These are phyloP conservation scores for Diphasiastrum complanatum DNA, from an alignment of 83 land plant genomes.

Conservation along the genomic window DNA sequence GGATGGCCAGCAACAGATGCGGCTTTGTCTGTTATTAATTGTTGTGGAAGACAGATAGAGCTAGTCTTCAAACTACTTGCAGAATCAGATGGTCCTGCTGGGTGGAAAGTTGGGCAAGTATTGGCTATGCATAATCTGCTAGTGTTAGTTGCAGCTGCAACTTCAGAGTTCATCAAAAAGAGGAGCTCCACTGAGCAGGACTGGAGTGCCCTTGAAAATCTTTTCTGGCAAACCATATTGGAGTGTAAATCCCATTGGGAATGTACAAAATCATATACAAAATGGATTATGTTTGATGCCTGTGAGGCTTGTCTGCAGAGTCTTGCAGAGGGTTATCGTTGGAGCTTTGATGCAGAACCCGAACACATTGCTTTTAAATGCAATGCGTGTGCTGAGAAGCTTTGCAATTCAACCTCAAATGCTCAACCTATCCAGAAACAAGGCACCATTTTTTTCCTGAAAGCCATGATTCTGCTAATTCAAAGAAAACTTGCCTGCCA, in stretches of 20 bases:
- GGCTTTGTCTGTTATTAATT: too few relatives aligned
- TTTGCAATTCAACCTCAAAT: background rate
- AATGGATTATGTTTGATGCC: slow-evolving; percentile 25
- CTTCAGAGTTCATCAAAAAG: too few relatives aligned
- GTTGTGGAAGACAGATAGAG: too few relatives aligned
- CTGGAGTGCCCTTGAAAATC: slow-evolving; percentile 18
- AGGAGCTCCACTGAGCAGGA: too few relatives aligned
- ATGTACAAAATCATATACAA: slow-evolving; percentile 17
- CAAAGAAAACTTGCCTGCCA: slow-evolving; percentile 12
- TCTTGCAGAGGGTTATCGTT: slow-evolving; percentile 12
- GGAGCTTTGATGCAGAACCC: slow-evolving; percentile 10
- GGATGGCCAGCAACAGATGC: too few relatives aligned
- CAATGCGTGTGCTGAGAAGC: background rate
- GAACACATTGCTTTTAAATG: slow-evolving; percentile 5
- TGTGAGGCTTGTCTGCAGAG: slow-evolving; percentile 24
- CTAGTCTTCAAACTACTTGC: too few relatives aligned
- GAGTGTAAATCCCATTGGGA: slow-evolving; percentile 21
- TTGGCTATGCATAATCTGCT: too few relatives aligned
- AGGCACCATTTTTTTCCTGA: background rate
- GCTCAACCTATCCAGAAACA: slow-evolving; percentile 8
- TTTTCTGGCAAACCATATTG: slow-evolving; percentile 23
- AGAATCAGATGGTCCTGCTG: too few relatives aligned
- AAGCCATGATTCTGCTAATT: slow-evolving; percentile 3
- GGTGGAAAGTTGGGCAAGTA: too few relatives aligned
- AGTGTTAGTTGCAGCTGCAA: too few relatives aligned